A percentile compares a stretch with the other conserved stretches of the same genome.
These are phyloP conservation scores for Penicillium sclerotigenum DNA, from an alignment of 2,329 filamentous ascomycete species.

Conservation along the genomic window DNA sequence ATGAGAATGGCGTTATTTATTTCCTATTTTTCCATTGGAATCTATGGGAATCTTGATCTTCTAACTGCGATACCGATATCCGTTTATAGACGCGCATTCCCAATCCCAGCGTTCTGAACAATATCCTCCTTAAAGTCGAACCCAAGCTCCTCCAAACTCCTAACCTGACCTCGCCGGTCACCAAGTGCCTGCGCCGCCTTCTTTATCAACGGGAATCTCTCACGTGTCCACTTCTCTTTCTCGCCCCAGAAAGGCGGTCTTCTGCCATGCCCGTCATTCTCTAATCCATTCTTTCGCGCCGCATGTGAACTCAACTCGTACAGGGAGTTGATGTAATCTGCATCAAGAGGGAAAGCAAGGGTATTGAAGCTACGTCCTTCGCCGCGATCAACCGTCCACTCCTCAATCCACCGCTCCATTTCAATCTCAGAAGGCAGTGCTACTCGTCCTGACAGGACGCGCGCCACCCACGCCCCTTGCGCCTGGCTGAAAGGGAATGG, in stretches of 20 bases:
- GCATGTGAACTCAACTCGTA: conserved; percentile 1
- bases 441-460: conserved; percentile 5
- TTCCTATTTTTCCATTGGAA: not conserved
- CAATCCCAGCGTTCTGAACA: not conserved
- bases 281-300: conserved; percentile 22
- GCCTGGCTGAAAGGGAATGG: conserved; percentile 13
- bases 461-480: conserved; percentile 12
- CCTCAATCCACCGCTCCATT: conserved; percentile 8
- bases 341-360: conserved; percentile 12
- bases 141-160: conserved; percentile 38
- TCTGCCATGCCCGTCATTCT: conserved; percentile 41
- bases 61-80: not conserved
- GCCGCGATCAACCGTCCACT: conserved; percentile 1
- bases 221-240: conserved; percentile 35
- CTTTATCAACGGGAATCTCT: conserved; percentile 44
- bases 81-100: not conserved
- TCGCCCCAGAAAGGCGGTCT: conserved; percentile 42
- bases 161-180: conserved; percentile 34
- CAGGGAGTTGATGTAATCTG: conserved; percentile 13
- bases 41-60: not conserved
- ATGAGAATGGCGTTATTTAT: not conserved
- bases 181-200: conserved; percentile 39
- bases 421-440: not conserved
- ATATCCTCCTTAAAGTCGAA: conserved; percentile 38
- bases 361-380: conserved; percentile 9